Base-by-base conservation (phyloP, 1,139 yeast species). In the Hyphopichia fennica region DNA sequence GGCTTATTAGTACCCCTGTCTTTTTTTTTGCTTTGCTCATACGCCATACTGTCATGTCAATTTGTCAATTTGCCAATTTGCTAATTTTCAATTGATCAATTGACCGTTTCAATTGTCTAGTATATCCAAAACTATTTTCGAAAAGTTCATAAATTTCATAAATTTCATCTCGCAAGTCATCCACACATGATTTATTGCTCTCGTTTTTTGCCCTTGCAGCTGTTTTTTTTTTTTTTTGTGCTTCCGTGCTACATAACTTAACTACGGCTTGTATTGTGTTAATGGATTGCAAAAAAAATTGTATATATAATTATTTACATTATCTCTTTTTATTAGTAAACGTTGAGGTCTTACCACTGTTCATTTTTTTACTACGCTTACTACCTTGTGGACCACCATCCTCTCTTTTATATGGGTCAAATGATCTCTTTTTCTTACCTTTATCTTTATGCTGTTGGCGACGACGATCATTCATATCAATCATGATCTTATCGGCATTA, bases 381-480 rank as follows among this genome's bases (percentile, higher is more conserved):
- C 77, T 75, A 8, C 77, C 72, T 50, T 63, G 63, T 8, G 84
- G 85, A 4, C 81, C 84, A 29, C 65, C 67, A 29, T 71, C 65
- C 6, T 67, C 69, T 41, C 58, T 60, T 6, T 70, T 58, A 51
- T 82, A 84, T 2, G 91, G 90, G 61, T 84, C 85, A 50, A 81
- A 84, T 3, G 76, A 65, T 45, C 76, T 71, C 55, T 76, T 77
- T 54, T 73, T 77, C 39, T 54, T 53, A 16, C 52, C 50, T 8
- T 43, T 44, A 10, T 53, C 49, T 22, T 45, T 43, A 15, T 50
- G 56, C 34, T 53, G 53, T 16, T 53, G 48, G 25, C 53, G 54
- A 28, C 51, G 56, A 17, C 48, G 52, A 48, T 49, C 46, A 44
- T 60, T 47, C 39, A 57, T 37, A 33, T 55, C 60, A 35, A 64